phyloP scores from a whole-genome alignment of 306 rosid genomes.

The Acacia crassicarpa region DNA sequence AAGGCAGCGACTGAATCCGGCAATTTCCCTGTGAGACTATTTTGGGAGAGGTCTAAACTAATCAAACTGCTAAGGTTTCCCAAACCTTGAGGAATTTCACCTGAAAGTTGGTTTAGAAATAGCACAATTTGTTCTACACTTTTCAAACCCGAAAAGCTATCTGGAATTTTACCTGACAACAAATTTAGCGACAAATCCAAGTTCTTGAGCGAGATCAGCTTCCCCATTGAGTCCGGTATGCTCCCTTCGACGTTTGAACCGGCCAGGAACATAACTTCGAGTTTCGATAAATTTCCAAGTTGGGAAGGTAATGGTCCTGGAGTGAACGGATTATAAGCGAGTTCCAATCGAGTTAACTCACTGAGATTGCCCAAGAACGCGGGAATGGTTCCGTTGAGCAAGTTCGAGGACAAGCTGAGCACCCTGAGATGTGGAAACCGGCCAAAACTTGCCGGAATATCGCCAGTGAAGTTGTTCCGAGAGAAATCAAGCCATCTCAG shows the following conservation, averaged over 20 bases:
- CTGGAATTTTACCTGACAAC: constrained; percentile 65
- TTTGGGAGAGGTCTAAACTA: constrained; percentile 64
- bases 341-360: constrained; percentile 47
- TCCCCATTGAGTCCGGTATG: constrained; percentile 71
- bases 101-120: constrained; percentile 46
- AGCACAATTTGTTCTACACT: constrained; percentile 48
- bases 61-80: constrained; percentile 51
- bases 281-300: constrained; percentile 66
- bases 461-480: constrained; percentile 66
- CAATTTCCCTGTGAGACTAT: constrained; percentile 62
- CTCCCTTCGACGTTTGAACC: constrained; percentile 44
- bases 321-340: constrained; percentile 44
- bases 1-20: constrained; percentile 45
- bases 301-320: constrained; percentile 57
- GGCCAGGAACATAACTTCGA: constrained; percentile 39
- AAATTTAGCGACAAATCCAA: constrained; percentile 62
- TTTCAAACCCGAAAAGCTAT: constrained; percentile 49
- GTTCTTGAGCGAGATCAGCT: constrained; percentile 47
- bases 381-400: constrained; percentile 64
- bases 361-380: constrained; percentile 60
- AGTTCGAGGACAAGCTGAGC: constrained; percentile 44
- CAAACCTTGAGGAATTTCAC: constrained; percentile 66
- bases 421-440: constrained; percentile 37
- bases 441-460: constrained; percentile 63
- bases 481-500: constrained; percentile 54